phyloP scores from a whole-genome alignment of 2,329 filamentous ascomycete genomes.

The Cephalotrichum gorgonifer region DNA sequence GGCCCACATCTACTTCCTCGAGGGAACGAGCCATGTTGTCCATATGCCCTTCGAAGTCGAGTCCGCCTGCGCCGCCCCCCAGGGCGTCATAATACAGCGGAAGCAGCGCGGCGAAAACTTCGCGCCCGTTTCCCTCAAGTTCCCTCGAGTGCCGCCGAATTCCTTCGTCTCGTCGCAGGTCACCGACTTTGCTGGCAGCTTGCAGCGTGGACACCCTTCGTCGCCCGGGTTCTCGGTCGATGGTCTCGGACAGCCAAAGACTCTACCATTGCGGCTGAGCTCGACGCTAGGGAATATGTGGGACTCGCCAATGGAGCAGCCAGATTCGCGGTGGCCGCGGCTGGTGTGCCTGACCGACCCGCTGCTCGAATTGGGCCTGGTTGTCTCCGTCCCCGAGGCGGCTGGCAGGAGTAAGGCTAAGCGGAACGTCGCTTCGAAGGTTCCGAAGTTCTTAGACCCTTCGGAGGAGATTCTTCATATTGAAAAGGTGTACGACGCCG shows the following conservation, averaged over 20 bases:
- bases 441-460: conserved; percentile 50
- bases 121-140: conserved; percentile 41
- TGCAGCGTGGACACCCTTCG: conserved; percentile 23
- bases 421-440: conserved; percentile 10
- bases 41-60: conserved; percentile 94
- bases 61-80: conserved; percentile 69
- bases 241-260: conserved; percentile 43
- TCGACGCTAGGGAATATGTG: conserved; percentile 48
- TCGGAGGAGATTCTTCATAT: conserved; percentile 79
- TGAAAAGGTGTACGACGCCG: conserved; percentile 54
- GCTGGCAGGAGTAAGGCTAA: conserved; percentile 14
- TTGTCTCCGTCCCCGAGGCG: conserved; percentile 52
- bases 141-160: conserved; percentile 61
- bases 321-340: conserved; percentile 56
- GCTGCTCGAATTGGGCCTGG: conserved; percentile 71
- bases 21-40: conserved; percentile 78
- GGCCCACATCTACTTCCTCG: conserved; percentile 85
- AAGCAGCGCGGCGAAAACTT: conserved; percentile 48
- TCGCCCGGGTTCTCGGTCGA: conserved; percentile 41
- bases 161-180: conserved; percentile 69
- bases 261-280: conserved; percentile 39
- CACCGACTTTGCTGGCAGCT: conserved; percentile 17
- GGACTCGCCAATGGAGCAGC: conserved; percentile 40
- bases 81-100: conserved; percentile 78
- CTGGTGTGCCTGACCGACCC: conserved; percentile 81